Percentiles rank a stretch among this genome's conserved stretches.
phyloP scores from a whole-genome alignment of 1,139 yeast genomes.

The Nakaseomyces uthaithaninus region DNA sequence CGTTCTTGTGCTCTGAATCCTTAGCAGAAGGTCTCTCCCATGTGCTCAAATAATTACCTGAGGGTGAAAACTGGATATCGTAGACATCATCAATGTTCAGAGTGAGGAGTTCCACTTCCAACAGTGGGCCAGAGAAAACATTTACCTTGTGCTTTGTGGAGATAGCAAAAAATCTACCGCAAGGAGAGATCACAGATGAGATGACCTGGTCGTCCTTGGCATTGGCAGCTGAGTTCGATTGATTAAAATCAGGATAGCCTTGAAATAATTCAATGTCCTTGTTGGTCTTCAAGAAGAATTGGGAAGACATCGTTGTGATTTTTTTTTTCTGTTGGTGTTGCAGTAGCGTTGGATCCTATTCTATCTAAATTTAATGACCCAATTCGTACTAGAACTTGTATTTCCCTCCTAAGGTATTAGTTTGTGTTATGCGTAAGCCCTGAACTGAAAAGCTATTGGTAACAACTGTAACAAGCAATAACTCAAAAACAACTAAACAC shows the following conservation, averaged over 20 bases:
- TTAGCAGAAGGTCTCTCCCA: constrained; percentile 82
- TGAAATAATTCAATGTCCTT: constrained; percentile 32
- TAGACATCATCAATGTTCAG: constrained; percentile 56
- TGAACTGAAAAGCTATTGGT: too few species aligned
- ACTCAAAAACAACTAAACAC: too few species aligned
- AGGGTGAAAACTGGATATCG: constrained; percentile 80
- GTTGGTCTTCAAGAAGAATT: constrained; percentile 30
- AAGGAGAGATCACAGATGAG: constrained; percentile 37
- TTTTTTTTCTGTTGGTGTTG: background rate
- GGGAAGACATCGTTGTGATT: constrained; percentile 29
- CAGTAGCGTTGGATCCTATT: background rate
- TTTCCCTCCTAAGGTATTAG: too few species aligned
- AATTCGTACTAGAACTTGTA: too few species aligned
- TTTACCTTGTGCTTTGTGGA: constrained; percentile 49
- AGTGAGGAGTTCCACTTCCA: constrained; percentile 38
- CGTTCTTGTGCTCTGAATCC: constrained; percentile 61
- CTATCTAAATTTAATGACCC: background rate
- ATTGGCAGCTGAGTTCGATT: constrained; percentile 31
- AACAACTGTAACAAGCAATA: too few species aligned
- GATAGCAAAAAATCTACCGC: constrained; percentile 52
- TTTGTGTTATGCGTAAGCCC: too few species aligned
- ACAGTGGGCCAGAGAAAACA: constrained; percentile 48
- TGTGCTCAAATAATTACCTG: constrained; percentile 74
- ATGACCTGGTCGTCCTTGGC: constrained; percentile 40
- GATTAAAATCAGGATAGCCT: constrained; percentile 33